Percentiles rank a stretch among this genome's conserved stretches.
phyloP scores from a whole-genome alignment of 495 filamentous ascomycete genomes.

The Tuber umbilicatum region DNA sequence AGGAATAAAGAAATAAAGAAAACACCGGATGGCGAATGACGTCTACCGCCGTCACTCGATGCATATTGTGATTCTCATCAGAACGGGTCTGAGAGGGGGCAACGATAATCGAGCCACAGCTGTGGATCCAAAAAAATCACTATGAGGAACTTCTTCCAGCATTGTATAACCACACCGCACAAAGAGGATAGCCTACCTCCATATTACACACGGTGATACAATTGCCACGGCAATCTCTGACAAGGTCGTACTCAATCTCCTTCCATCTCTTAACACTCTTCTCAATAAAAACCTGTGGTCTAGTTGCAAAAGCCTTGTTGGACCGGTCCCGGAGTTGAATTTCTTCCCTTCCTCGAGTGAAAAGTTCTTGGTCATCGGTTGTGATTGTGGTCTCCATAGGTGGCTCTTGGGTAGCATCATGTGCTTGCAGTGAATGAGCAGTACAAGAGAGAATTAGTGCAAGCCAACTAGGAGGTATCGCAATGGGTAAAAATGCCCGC shows the following conservation, averaged over 20 bases:
- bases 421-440: too few species aligned
- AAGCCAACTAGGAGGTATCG: too few species aligned
- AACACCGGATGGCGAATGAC: constrained; percentile 82
- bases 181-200: constrained; percentile 51
- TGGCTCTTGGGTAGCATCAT: too few species aligned
- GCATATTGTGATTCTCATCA: constrained; percentile 98
- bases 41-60: constrained; percentile 95
- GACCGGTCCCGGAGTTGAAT: constrained; percentile 93
- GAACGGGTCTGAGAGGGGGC: constrained; percentile 94
- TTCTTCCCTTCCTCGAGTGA: constrained; percentile 95
- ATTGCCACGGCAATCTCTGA: constrained; percentile 91
- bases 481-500: too few species aligned
- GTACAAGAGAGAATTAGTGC: too few species aligned
- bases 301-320: constrained; percentile 86
- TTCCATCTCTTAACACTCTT: constrained; percentile 99
- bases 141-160: constrained; percentile 7
- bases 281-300: constrained; percentile 92
- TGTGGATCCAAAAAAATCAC: constrained; percentile 66
- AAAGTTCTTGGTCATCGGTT: constrained; percentile 93
- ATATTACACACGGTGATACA: constrained; percentile 99
- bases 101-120: constrained; percentile 96
- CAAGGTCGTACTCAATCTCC: constrained; percentile 97
- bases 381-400: constrained; percentile 97
- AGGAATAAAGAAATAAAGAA: not conserved
- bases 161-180: not conserved